Evolutionary conservation across 1,139 yeast genomes (phyloP).

Genomic region (Suhomyces panamericanus): DNA sequence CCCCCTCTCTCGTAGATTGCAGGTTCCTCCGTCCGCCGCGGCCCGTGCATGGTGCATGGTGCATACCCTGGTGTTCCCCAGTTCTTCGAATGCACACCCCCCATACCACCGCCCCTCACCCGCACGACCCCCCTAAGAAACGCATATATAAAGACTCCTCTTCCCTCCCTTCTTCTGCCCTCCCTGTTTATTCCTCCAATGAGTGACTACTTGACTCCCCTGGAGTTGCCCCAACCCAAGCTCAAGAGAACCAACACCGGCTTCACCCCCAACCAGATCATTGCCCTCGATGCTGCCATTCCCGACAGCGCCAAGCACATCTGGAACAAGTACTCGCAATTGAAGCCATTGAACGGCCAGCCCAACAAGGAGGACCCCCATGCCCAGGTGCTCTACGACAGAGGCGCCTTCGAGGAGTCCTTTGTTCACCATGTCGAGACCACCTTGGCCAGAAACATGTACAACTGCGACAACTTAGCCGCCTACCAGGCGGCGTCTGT

Average conservation of each 20-base stretch:
- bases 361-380: slow-evolving; percentile 33
- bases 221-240: slow-evolving; percentile 43
- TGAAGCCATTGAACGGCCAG: slow-evolving; percentile 32
- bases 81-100: neutral
- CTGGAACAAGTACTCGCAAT: slow-evolving; percentile 66
- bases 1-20: neutral
- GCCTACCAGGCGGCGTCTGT: slow-evolving; percentile 89
- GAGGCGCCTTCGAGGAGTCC: slow-evolving; percentile 56
- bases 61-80: neutral
- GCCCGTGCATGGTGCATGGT: neutral
- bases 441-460: slow-evolving; percentile 82
- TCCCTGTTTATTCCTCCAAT: slow-evolving; percentile 17
- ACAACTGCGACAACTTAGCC: slow-evolving; percentile 88
- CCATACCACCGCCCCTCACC: slow-evolving; percentile 3
- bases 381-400: slow-evolving; percentile 29
- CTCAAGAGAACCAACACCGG: slow-evolving; percentile 81
- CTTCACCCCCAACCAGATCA: slow-evolving; percentile 85
- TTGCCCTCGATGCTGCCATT: slow-evolving; percentile 76
- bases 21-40: neutral
- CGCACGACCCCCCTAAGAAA: slow-evolving; percentile 5
- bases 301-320: slow-evolving; percentile 74
- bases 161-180: neutral
- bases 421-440: slow-evolving; percentile 89
- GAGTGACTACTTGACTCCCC: slow-evolving; percentile 47
- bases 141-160: slow-evolving; percentile 5